Percentiles rank a stretch among this genome's conserved stretches.
These are phyloP conservation scores for Tremella mesenterica DNA, from an alignment of 768 basidiomycete species.

Conservation along the genomic window DNA sequence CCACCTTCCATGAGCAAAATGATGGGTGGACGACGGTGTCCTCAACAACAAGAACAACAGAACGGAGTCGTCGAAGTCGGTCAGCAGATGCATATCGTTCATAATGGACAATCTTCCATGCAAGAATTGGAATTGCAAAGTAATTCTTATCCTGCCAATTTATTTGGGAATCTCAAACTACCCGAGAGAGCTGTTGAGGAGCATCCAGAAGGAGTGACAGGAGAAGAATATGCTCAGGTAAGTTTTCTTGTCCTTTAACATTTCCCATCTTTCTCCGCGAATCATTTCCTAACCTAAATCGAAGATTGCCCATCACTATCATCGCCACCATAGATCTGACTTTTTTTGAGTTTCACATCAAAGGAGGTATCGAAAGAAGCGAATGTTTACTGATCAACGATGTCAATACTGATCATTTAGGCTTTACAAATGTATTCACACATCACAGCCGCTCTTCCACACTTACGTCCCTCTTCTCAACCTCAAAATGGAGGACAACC, in stretches of 20 bases:
- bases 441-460: slow-evolving; percentile 12
- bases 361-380: too few relatives aligned
- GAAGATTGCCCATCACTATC: too few relatives aligned
- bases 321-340: too few relatives aligned
- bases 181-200: slow-evolving; percentile 9
- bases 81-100: too few relatives aligned
- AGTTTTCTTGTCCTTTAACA: not conserved
- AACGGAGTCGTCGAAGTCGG: too few relatives aligned
- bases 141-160: slow-evolving; percentile 13
- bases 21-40: too few relatives aligned
- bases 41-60: too few relatives aligned
- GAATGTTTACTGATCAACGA: too few relatives aligned
- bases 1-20: not conserved
- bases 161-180: slow-evolving; percentile 9
- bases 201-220: not conserved
- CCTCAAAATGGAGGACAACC: not conserved
- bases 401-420: slow-evolving; percentile 1
- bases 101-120: not conserved
- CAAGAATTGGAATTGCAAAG: not conserved
- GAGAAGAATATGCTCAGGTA: slow-evolving; percentile 21
- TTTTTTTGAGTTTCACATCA: too few relatives aligned
- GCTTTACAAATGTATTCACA: slow-evolving; percentile 15
- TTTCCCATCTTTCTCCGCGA: not conserved
- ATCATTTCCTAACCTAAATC: not conserved
- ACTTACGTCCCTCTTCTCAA: slow-evolving; percentile 8